Percentiles rank a stretch among this genome's conserved stretches.
phyloP scores from a whole-genome alignment of 306 rosid genomes.

The Castanea sativa region DNA sequence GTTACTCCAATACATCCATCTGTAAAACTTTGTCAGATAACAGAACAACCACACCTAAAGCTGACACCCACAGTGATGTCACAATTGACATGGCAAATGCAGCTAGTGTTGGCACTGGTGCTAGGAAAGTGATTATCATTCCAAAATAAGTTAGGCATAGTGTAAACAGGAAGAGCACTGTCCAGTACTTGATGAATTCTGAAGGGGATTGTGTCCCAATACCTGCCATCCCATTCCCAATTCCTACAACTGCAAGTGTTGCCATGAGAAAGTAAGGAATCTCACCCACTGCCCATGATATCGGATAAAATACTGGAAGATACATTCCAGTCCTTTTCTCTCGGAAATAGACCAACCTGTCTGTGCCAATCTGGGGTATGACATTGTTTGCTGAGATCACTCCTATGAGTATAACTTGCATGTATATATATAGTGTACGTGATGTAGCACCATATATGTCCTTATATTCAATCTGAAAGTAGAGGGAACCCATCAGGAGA shows the following conservation, averaged over 20 bases:
- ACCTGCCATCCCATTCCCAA: slow-evolving; percentile 8
- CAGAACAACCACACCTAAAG: neutral
- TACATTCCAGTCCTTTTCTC: slow-evolving; percentile 1
- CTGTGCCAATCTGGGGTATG: slow-evolving; percentile 1
- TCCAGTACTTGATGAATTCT: neutral
- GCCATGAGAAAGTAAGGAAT: slow-evolving; percentile 3
- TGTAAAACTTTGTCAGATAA: neutral
- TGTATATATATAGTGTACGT: slow-evolving; percentile 2
- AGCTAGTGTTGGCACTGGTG: slow-evolving; percentile 1
- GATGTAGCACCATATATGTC: slow-evolving; percentile 1
- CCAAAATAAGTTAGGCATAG: slow-evolving; percentile 6
- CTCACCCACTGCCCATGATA: neutral
- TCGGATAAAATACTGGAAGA: slow-evolving; percentile 1
- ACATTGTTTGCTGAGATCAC: slow-evolving; percentile 8
- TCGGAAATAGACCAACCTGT: neutral
- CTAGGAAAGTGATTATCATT: slow-evolving; percentile 13
- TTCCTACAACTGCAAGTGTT: slow-evolving; percentile 2
- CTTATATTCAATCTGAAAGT: neutral
- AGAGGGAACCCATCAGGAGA: slow-evolving; percentile 12
- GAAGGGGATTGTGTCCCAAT: neutral
- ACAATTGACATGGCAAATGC: slow-evolving; percentile 4
- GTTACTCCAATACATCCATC: slow-evolving; percentile 6
- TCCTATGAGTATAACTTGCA: slow-evolving; percentile 13
- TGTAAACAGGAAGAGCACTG: neutral
- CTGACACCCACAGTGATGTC: slow-evolving; percentile 2